Percentiles rank a stretch among this genome's conserved stretches.
phyloP scores from a whole-genome alignment of 176 grass and related monocot genomes.

The Lolium multiflorum region DNA sequence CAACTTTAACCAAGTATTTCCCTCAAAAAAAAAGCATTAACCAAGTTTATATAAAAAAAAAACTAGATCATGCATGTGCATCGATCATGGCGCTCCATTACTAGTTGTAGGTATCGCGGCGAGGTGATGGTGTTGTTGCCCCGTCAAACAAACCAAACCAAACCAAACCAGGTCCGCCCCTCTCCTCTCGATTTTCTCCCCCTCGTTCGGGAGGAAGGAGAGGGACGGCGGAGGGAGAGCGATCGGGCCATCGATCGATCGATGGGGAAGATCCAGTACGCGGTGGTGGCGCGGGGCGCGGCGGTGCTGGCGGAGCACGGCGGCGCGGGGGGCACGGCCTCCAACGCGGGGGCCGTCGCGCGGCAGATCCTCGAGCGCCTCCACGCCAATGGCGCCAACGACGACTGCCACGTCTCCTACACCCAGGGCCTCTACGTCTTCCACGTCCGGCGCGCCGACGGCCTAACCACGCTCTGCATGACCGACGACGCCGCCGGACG shows the following conservation, averaged over 20 bases:
- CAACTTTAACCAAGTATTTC: too few relatives aligned
- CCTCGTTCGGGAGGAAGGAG: conserved; percentile 25
- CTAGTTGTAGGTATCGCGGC: background rate
- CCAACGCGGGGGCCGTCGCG: conserved; percentile 67
- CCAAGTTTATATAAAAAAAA: too few relatives aligned
- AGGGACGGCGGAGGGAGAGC: conserved; percentile 3
- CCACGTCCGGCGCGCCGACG: conserved; percentile 61
- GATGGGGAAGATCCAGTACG: conserved; percentile 66
- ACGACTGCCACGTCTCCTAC: conserved; percentile 84
- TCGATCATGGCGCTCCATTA: background rate
- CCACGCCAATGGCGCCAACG: background rate
- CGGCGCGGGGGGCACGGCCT: conserved; percentile 26
- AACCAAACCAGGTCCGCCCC: background rate
- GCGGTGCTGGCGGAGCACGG: conserved; percentile 75
- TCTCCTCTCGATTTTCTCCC: background rate
- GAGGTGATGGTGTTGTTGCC: background rate
- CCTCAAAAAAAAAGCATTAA: too few relatives aligned
- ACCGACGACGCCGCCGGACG: conserved; percentile 63
- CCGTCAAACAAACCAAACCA: background rate
- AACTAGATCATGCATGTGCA: background rate
- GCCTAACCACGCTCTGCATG: conserved; percentile 68
- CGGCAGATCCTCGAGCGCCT: conserved; percentile 81
- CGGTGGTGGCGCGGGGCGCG: conserved; percentile 71
- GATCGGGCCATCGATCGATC: background rate
- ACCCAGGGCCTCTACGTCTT: conserved; percentile 83